Evolutionary conservation across 345 rosid species (phyloP).

Genomic region (Salix udensis): DNA sequence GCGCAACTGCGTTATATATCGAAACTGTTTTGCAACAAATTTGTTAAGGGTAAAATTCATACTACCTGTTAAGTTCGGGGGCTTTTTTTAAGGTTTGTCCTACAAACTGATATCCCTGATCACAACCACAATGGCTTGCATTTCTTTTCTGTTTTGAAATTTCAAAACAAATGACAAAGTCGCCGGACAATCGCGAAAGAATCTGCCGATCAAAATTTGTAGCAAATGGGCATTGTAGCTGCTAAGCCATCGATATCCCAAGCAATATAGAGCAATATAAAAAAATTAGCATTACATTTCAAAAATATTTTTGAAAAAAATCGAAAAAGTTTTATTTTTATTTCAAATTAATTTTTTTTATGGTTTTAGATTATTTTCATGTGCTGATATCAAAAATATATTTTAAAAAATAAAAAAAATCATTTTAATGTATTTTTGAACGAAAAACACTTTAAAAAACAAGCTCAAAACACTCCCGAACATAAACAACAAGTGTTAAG

Average conservation of each 20-base stretch:
- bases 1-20: background rate
- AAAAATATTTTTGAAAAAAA: too few species aligned
- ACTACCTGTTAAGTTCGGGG: background rate
- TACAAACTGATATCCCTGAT: background rate
- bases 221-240: background rate
- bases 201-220: background rate
- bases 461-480: rapidly evolving
- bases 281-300: too few species aligned
- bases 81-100: background rate
- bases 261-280: background rate
- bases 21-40: background rate
- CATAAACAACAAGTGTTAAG: background rate
- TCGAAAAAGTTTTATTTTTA: too few species aligned
- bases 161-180: background rate
- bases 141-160: background rate
- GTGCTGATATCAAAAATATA: too few species aligned
- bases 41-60: background rate
- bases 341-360: too few species aligned
- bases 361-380: too few species aligned
- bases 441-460: too few species aligned
- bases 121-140: background rate
- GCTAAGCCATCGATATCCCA: background rate
- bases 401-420: too few species aligned
- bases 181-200: background rate
- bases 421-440: too few species aligned